Percentiles rank a stretch among this genome's conserved stretches.
phyloP scores from a whole-genome alignment of 2,329 filamentous ascomycete genomes.

The Alternaria incomplexa region DNA sequence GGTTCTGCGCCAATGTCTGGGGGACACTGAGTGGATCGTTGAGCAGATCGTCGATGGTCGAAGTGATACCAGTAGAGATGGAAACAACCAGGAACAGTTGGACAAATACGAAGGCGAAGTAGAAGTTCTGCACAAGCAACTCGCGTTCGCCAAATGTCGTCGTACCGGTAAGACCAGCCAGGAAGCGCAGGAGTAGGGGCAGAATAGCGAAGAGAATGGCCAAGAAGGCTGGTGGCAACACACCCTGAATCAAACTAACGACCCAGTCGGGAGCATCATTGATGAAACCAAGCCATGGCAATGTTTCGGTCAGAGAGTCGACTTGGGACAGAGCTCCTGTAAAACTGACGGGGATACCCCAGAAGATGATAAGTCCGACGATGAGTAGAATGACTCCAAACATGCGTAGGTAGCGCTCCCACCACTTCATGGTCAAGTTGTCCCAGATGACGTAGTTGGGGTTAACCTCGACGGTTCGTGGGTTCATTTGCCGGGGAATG shows the following conservation, averaged over 20 bases:
- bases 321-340: constrained; percentile 84
- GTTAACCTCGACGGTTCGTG: constrained; percentile 89
- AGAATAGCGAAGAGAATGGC: constrained; percentile 80
- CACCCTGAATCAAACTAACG: constrained; percentile 78
- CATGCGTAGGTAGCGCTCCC: constrained; percentile 81
- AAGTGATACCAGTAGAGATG: constrained; percentile 76
- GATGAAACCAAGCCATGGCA: constrained; percentile 75
- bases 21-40: constrained; percentile 72
- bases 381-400: constrained; percentile 70
- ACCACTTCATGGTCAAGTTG: constrained; percentile 96
- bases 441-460: constrained; percentile 95
- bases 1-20: constrained; percentile 72
- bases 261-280: constrained; percentile 64
- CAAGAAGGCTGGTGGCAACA: constrained; percentile 79
- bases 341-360: constrained; percentile 89
- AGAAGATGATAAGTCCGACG: constrained; percentile 79
- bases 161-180: constrained; percentile 76
- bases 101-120: constrained; percentile 92
- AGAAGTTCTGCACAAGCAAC: constrained; percentile 88
- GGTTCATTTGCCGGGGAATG: constrained; percentile 90
- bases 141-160: constrained; percentile 82
- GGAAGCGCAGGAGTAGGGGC: constrained; percentile 76
- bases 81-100: constrained; percentile 95
- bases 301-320: constrained; percentile 68
- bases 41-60: constrained; percentile 68